Base-by-base conservation (phyloP, 805 yeast genomes). In the Zygoascus bituminiphila region DNA sequence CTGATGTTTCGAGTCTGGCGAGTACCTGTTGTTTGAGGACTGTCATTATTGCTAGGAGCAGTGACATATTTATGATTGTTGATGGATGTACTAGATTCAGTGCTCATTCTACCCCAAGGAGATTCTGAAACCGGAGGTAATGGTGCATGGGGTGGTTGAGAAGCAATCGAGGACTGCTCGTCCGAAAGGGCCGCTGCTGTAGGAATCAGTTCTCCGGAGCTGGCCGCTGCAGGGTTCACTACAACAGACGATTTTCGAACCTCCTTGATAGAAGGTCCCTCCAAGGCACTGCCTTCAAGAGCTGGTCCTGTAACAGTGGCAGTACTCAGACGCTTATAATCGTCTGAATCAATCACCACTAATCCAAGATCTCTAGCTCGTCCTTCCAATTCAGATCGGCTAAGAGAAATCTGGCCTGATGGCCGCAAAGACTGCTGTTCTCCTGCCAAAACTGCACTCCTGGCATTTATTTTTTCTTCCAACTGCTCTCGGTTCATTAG, bases 271-370 rank as follows among this genome's bases (percentile, higher is more conserved):
- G 33, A 29, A 29, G 33, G 33, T 12, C 33, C 33, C 15, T 35
- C 33, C 23, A 52, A 19, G 2, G 51, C 53, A 23, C 48, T 51
- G n/a, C 15, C 33, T 29, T 29, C 33, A n/a, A 33, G 44, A 25
- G 35, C 22, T n/a, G 42, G 26, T 26, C 20, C 38, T 9, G 44
- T 38, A 23, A 44, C 31, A 5, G 42, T 31, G 2, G 44, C 49
- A 6, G 48, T 15, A 20, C 46, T 38, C 42, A 51, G 35, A 17
- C 43, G 43, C 15, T 43, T 25, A 33, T 57, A 54, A 26, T 66
- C 68, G 4, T 61, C 51, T 10, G 60, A 62, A 1, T 70, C 64
- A 15, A 67, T 44, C 5, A 65, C 52, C 12, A 46, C 49, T 17
- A 59, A 29, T 2, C 65, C 63, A 1, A 51, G 42, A 10, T 46